Conservation (phyloP, 2,329 filamentous ascomycete genomes). For the Nemania diffusa region DNA sequence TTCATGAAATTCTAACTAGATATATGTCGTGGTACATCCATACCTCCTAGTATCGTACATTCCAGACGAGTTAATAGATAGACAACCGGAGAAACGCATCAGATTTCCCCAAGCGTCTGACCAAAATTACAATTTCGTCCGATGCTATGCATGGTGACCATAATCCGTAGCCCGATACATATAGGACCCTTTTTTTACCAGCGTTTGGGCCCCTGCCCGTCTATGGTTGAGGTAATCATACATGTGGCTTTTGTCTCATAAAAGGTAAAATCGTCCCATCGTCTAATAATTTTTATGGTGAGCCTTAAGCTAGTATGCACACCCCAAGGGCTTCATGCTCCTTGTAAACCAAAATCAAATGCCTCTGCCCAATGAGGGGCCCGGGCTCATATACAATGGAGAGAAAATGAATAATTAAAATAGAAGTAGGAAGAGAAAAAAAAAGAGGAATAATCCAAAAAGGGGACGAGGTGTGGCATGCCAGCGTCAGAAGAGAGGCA, state of each 20-base stretch:
- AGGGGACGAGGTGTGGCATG: no score
- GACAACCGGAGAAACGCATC: background rate
- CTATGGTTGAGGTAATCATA: conserved; percentile 35
- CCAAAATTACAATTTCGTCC: background rate
- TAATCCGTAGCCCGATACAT: conserved; percentile 5
- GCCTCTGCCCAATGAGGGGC: background rate
- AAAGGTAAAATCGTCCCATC: conserved; percentile 31
- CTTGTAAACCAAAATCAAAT: background rate
- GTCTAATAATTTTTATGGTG: conserved; percentile 33
- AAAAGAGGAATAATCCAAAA: background rate
- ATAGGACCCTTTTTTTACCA: conserved; percentile 6
- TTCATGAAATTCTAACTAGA: background rate
- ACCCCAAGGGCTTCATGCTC: background rate
- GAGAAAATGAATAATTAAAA: background rate
- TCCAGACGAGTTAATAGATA: background rate
- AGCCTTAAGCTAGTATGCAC: conserved; percentile 17
- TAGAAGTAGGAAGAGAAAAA: background rate
- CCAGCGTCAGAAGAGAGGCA: conserved; percentile 1
- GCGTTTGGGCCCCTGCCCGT: conserved; percentile 20
- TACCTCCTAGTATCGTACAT: background rate
- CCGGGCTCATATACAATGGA: background rate
- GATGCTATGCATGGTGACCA: conserved; percentile 8
- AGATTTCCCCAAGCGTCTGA: background rate
- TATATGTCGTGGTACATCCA: background rate
- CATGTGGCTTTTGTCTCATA: conserved; percentile 28